phyloP scores from a whole-genome alignment of 805 yeast genomes.

The Cyberlindnera nakhonratchasimensis region DNA sequence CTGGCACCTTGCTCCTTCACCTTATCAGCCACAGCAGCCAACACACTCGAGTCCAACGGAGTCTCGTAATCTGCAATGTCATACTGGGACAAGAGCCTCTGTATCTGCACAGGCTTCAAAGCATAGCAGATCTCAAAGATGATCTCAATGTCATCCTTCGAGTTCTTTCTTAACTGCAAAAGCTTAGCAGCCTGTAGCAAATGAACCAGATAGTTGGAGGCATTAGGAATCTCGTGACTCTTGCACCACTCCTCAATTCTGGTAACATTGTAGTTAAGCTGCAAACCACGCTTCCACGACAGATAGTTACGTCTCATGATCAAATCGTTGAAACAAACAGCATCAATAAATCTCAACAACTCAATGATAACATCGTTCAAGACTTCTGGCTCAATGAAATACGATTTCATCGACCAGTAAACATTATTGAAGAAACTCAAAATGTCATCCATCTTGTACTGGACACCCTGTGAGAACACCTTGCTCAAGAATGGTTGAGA shows the following conservation, averaged over 20 bases:
- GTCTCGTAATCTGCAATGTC: constrained; percentile 92
- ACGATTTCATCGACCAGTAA: constrained; percentile 89
- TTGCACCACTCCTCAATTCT: constrained; percentile 98
- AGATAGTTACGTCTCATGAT: constrained; percentile 91
- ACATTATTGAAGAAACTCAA: constrained; percentile 85
- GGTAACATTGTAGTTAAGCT: constrained; percentile 93
- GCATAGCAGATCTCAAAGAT: constrained; percentile 94
- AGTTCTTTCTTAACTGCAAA: constrained; percentile 85
- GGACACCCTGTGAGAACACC: constrained; percentile 67
- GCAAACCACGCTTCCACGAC: constrained; percentile 97
- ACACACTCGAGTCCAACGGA: constrained; percentile 79
- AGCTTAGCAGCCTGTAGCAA: constrained; percentile 90
- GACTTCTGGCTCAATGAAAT: constrained; percentile 80
- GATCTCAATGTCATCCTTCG: constrained; percentile 84
- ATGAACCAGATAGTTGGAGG: constrained; percentile 78
- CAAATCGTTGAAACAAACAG: constrained; percentile 90
- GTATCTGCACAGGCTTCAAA: constrained; percentile 92
- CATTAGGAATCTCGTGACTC: constrained; percentile 86
- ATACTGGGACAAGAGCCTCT: constrained; percentile 84
- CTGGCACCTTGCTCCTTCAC: constrained; percentile 60
- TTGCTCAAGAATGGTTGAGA: constrained; percentile 75
- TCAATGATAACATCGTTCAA: constrained; percentile 82
- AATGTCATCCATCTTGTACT: constrained; percentile 92
- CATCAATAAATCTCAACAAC: constrained; percentile 81
- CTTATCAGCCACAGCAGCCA: constrained; percentile 75